A percentile compares a stretch with the other conserved stretches of the same genome.
Evolutionary conservation across 2,329 filamentous ascomycete species (phyloP).

Genomic region (Metarhizium guizhouense): DNA sequence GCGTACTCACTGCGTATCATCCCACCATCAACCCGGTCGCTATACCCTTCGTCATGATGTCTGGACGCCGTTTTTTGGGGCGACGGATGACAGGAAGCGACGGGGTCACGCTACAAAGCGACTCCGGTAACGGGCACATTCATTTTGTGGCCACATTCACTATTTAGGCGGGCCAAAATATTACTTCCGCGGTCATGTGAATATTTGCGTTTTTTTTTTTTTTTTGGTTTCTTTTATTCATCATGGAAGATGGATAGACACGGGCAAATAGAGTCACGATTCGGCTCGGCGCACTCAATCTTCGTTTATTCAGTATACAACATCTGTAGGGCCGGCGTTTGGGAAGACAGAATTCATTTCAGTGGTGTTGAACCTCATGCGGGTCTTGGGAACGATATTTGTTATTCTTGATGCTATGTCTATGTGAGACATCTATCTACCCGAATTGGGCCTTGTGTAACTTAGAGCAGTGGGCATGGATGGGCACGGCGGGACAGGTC

Average conservation of each 20-base stretch:
- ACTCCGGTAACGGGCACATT: too few relatives aligned
- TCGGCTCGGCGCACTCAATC: slow-evolving; percentile 1
- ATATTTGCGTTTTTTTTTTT: neutral
- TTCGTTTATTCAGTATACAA: neutral
- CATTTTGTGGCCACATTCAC: too few relatives aligned
- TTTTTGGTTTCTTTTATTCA: neutral
- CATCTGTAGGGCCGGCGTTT: slow-evolving; percentile 4
- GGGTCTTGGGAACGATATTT: neutral
- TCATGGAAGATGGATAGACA: neutral
- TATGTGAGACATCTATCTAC: neutral
- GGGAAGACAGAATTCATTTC: slow-evolving; percentile 1
- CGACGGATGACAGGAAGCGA: too few relatives aligned
- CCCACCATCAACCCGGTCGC: neutral
- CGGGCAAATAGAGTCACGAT: neutral
- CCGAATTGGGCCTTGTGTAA: neutral
- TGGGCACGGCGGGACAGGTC: neutral
- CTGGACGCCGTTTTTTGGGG: too few relatives aligned
- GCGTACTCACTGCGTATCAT: neutral
- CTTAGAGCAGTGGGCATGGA: neutral
- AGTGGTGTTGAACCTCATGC: neutral
- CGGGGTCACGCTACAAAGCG: too few relatives aligned
- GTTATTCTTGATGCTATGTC: neutral
- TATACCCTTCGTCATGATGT: neutral
- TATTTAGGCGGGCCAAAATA: too few relatives aligned
- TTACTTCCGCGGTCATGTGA: neutral